Conservation (phyloP, 2,329 filamentous ascomycete species). For the Aspergillus vadensis region DNA sequence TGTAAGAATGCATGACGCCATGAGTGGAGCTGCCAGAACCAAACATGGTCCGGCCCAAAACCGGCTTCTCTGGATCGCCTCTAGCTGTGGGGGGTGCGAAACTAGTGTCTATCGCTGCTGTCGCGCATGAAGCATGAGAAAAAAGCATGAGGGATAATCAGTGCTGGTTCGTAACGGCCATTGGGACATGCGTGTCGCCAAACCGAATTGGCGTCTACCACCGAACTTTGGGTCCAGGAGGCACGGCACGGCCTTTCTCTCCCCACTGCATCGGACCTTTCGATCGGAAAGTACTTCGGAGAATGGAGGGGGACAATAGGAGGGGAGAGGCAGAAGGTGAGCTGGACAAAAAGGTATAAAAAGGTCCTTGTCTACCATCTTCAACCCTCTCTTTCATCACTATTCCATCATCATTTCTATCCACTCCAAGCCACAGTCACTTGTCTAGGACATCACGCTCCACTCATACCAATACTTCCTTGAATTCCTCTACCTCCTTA, state of each 20-base stretch:
- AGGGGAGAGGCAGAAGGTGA: no score
- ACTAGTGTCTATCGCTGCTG: background rate
- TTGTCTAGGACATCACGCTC: no score
- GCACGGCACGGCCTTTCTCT: constrained; percentile 2
- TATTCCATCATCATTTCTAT: background rate
- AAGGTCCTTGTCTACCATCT: constrained; percentile 1
- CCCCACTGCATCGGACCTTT: background rate
- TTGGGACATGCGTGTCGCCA: background rate
- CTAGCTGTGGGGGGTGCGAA: background rate
- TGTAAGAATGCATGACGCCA: constrained; percentile 23
- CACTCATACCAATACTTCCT: background rate
- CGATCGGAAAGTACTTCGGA: background rate
- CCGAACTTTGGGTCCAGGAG: constrained; percentile 12
- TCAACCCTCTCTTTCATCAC: constrained; percentile 10
- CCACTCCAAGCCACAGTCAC: background rate
- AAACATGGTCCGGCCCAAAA: constrained; percentile 8
- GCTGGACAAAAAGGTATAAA: constrained; percentile 8
- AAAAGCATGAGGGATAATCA: constrained; percentile 1
- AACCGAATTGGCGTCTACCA: no score
- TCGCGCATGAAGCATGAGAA: background rate
- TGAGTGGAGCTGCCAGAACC: constrained; percentile 21
- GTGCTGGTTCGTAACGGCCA: background rate
- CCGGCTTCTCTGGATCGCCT: constrained; percentile 5
- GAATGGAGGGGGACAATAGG: background rate
- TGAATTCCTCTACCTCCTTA: background rate